phyloP scores from a whole-genome alignment of 2,329 filamentous ascomycete genomes.

The Trichophyton verrucosum region DNA sequence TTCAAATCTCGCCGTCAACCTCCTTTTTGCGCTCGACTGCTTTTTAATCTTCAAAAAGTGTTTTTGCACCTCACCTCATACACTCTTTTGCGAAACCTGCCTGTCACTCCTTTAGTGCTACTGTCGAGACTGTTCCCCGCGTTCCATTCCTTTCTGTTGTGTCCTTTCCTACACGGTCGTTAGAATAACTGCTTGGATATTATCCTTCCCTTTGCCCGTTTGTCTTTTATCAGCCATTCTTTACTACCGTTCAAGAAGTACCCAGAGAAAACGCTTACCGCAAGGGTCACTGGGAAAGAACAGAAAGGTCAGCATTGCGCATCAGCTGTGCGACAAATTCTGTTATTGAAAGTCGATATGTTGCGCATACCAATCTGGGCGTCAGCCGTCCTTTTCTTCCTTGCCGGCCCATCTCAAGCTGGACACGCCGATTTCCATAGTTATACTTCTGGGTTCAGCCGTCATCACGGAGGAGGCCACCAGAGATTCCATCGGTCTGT shows the following conservation, averaged over 20 bases:
- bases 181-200: background rate
- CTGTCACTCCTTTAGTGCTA: slow-evolving; percentile 3
- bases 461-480: slow-evolving; percentile 17
- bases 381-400: slow-evolving; percentile 1
- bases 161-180: background rate
- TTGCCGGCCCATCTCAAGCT: background rate
- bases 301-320: background rate
- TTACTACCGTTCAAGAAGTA: background rate
- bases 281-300: background rate
- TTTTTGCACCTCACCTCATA: background rate
- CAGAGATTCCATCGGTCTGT: slow-evolving; percentile 14
- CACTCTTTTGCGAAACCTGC: slow-evolving; percentile 1
- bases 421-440: slow-evolving; percentile 14
- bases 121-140: background rate
- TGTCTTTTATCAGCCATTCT: background rate
- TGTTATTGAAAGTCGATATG: background rate
- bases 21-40: background rate
- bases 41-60: background rate
- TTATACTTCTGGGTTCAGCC: background rate
- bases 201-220: background rate
- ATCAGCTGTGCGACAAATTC: background rate
- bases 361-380: background rate
- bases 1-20: background rate
- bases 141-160: slow-evolving; percentile 3
- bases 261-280: background rate